Base-by-base conservation (phyloP, 768 basidiomycete species). In the Butyriboletus loyo region DNA sequence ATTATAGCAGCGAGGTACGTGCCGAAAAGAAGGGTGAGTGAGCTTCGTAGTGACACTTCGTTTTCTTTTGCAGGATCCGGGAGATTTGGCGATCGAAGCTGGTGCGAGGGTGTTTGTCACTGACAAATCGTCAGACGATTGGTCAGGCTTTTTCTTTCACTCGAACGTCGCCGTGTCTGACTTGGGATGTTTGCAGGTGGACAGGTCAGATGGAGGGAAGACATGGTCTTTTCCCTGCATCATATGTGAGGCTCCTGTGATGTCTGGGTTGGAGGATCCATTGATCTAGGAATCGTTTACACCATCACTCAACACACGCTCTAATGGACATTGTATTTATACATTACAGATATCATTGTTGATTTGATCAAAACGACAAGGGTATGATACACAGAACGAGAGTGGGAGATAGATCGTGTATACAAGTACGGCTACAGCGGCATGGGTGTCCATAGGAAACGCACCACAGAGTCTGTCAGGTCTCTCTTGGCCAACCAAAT, bases 51-150 rank as follows among this genome's bases (percentile, higher is more conserved):
- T 42, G 10, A 44, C 19, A 24, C 9, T 11, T 37, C 14, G 21
- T 11, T 14, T n/a, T 13, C 5, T 4, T 28, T 42, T 31, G 7
- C 19, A 91, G 89, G 89, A 89, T 54, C 66, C 83, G 17, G 84
- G 77, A 7, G 89, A 92, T 73, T 72, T 92, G 31, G 65, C 72
- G 34, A 72, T 92, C 51, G 72, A 75, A 38, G 80, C 77, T 45
- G 78, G 80, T 11, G 74, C 83, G 60, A 75, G 77, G 39, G 75
- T 92, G n/a, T 67, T 82, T 52, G 76, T 91, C 35, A 77, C 80
- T 6, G 85, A 85, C 57, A 76, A 74, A 58, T 82, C 84, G 6
- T 88, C 87, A 10, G 84, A 83, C 22, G 89, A 91, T 59, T 92
- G 89, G 89, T 90, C 54, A 19, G 84, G 61, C 34, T 43, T 47